Conservation (phyloP, 768 basidiomycete genomes). For the Pleurotus sapidus region DNA sequence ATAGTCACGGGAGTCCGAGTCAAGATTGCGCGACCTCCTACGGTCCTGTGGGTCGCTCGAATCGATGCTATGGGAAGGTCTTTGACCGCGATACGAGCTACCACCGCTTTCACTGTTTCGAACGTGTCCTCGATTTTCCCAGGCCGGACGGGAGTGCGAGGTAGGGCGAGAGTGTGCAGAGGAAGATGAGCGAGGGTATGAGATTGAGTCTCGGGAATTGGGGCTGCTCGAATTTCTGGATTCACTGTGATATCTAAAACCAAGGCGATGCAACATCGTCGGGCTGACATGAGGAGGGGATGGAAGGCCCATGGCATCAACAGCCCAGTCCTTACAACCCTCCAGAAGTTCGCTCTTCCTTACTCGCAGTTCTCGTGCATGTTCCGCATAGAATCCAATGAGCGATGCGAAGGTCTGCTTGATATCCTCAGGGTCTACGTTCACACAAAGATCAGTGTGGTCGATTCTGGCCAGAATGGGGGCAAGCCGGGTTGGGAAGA, state of each 20-base stretch:
- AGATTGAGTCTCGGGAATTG: no score
- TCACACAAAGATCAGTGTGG: slow-evolving; percentile 23
- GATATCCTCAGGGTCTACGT: slow-evolving; percentile 48
- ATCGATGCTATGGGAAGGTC: no score
- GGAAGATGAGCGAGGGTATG: no score
- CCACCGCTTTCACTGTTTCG: no score
- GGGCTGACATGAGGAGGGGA: slow-evolving; percentile 49
- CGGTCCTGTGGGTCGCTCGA: no score
- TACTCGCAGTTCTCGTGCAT: slow-evolving; percentile 44
- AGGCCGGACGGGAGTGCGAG: no score
- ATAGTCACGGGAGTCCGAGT: no score
- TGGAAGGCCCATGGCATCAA: slow-evolving; percentile 49
- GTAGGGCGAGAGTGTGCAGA: no score
- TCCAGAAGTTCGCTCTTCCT: slow-evolving; percentile 41
- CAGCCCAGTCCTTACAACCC: slow-evolving; percentile 62
- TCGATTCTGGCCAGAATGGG: slow-evolving; percentile 25
- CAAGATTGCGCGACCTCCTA: no score
- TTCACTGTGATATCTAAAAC: slow-evolving; percentile 20
- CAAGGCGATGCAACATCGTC: slow-evolving; percentile 41
- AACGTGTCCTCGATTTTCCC: no score
- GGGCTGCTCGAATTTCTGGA: no score
- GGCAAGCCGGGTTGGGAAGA: slow-evolving; percentile 12
- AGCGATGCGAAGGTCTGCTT: slow-evolving; percentile 61
- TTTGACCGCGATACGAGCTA: no score
- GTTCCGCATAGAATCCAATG: slow-evolving; percentile 70